These are phyloP conservation scores for Starmerella khaoyaiensis DNA, from an alignment of 805 yeast species.

Conservation along the genomic window DNA sequence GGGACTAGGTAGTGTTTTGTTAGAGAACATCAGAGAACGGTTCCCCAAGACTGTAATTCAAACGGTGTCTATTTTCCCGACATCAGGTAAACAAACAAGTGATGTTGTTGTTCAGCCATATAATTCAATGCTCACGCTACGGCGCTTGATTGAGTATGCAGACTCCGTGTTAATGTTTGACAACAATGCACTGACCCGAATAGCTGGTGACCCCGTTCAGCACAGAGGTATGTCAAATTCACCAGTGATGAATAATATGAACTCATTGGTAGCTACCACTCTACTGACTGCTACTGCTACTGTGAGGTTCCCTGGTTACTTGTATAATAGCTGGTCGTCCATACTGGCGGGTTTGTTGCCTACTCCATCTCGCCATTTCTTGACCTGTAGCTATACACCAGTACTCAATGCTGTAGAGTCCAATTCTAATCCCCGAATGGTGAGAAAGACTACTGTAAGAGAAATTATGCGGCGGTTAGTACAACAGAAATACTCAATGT, in stretches of 20 bases:
- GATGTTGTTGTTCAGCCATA: constrained; percentile 99
- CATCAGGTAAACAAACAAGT: constrained; percentile 55
- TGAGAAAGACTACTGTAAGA: constrained; percentile 62
- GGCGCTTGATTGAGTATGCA: constrained; percentile 68
- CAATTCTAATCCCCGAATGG: constrained; percentile 31
- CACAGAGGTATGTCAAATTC: constrained; percentile 26
- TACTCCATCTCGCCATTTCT: constrained; percentile 67
- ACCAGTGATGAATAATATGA: constrained; percentile 57
- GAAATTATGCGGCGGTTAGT: constrained; percentile 75
- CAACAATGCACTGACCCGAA: constrained; percentile 65
- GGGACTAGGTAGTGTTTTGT: constrained; percentile 73
- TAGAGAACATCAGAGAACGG: constrained; percentile 69
- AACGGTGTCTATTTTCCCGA: constrained; percentile 78
- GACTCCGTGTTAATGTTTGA: constrained; percentile 86
- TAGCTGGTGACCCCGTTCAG: constrained; percentile 52
- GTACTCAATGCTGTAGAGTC: constrained; percentile 51
- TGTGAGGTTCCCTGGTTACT: constrained; percentile 78
- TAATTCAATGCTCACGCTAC: constrained; percentile 71
- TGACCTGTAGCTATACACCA: constrained; percentile 65
- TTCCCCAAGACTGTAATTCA: constrained; percentile 71
- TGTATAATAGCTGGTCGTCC: constrained; percentile 75
- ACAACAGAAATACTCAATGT: constrained; percentile 67
- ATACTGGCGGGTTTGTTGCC: constrained; percentile 74
- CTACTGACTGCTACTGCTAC: constrained; percentile 79
- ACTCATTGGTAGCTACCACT: constrained; percentile 73